These are phyloP conservation scores for Trametes meyenii DNA, from an alignment of 768 basidiomycete species.

Conservation along the genomic window DNA sequence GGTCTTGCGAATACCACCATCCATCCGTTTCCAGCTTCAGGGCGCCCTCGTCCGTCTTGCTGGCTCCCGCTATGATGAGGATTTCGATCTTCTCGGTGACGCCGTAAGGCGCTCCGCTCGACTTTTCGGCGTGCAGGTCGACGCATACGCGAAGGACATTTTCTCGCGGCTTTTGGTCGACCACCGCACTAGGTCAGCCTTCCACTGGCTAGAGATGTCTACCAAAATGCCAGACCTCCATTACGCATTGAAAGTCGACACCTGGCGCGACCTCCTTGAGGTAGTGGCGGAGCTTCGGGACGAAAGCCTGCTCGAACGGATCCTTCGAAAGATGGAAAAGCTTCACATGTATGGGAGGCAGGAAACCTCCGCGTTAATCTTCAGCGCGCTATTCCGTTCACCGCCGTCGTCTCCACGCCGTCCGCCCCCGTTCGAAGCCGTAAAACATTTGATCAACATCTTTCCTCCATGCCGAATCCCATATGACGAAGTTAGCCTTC, in stretches of 20 bases:
- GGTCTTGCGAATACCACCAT: too few species aligned
- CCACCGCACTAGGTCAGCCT: conserved; percentile 31
- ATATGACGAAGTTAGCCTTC: conserved; percentile 21
- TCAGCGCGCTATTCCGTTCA: conserved; percentile 1
- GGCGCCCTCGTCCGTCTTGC: not conserved
- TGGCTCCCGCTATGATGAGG: not conserved
- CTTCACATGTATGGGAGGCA: not conserved
- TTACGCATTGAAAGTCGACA: not conserved
- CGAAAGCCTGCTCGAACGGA: not conserved
- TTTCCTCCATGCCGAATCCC: conserved; percentile 8
- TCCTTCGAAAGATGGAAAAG: not conserved
- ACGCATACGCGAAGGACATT: not conserved
- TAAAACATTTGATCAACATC: conserved; percentile 5
- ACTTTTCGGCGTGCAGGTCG: not conserved
- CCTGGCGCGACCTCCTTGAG: conserved; percentile 3
- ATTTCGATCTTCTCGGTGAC: not conserved
- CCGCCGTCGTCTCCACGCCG: not conserved
- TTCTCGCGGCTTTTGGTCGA: not conserved
- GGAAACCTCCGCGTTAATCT: not conserved
- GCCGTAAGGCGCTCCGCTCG: not conserved
- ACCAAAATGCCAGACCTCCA: not conserved
- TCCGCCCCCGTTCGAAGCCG: conserved; percentile 14
- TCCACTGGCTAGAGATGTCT: conserved; percentile 47
- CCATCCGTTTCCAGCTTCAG: not conserved
- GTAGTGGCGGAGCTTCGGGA: not conserved